phyloP scores from a whole-genome alignment of 1,139 yeast species.

The Hyphopichia khmerensis region DNA sequence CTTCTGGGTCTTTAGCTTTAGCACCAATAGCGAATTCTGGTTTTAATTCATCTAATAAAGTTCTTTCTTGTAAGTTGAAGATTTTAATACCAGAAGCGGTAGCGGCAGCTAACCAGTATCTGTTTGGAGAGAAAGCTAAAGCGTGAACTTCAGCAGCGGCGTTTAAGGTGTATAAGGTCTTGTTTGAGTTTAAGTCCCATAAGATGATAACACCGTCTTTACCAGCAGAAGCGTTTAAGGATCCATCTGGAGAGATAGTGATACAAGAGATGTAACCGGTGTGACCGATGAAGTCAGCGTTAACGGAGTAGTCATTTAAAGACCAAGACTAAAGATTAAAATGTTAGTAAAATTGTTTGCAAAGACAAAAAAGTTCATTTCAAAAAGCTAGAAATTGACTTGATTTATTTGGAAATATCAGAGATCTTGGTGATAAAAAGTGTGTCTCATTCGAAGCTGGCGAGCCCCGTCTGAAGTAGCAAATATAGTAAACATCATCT shows the following conservation, averaged over 20 bases:
- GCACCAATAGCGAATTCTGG: constrained; percentile 93
- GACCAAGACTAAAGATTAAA: constrained; percentile 78
- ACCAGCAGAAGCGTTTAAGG: constrained; percentile 99
- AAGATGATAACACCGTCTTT: constrained; percentile 98
- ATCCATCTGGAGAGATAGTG: constrained; percentile 99
- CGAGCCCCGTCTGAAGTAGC: constrained; percentile 97
- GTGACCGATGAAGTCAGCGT: constrained; percentile 99
- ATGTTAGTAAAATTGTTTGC: no score
- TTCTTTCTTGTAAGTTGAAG: constrained; percentile 96
- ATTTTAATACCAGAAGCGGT: constrained; percentile 97
- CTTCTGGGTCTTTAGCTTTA: constrained; percentile 97
- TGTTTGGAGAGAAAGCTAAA: constrained; percentile 99
- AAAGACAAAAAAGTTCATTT: no score
- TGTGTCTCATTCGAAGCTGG: constrained; percentile 88
- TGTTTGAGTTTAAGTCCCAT: constrained; percentile 93
- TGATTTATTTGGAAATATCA: constrained; percentile 44
- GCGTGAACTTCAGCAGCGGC: constrained; percentile 98
- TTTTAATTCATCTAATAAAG: constrained; percentile 95
- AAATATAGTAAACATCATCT: constrained; percentile 81
- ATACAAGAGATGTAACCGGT: constrained; percentile 97
- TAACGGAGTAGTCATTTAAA: constrained; percentile 78
- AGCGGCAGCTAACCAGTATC: constrained; percentile 99
- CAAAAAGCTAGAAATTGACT: neutral
- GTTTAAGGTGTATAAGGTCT: constrained; percentile 89
- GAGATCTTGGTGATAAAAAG: constrained; percentile 96